Conservation (phyloP, 805 yeast species). For the Ogataea glucozyma region DNA sequence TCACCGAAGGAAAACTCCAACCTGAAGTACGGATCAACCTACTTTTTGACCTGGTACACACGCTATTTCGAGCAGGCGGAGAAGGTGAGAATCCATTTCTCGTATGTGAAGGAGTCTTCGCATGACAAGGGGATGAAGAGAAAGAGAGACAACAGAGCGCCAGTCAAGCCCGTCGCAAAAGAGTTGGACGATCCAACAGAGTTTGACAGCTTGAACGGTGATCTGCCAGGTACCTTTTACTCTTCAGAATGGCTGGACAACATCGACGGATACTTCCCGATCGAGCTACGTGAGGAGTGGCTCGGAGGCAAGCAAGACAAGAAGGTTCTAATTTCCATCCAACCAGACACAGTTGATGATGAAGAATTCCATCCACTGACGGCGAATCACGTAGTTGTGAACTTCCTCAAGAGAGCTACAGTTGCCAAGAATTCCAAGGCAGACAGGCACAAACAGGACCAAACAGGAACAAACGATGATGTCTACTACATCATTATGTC, state of each 20-base stretch:
- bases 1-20: conserved; percentile 66
- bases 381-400: conserved; percentile 44
- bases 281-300: conserved; percentile 67
- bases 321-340: conserved; percentile 66
- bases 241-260: conserved; percentile 70
- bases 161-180: conserved; percentile 19
- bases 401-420: conserved; percentile 51
- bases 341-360: conserved; percentile 65
- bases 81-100: conserved; percentile 66
- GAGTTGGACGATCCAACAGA: conserved; percentile 21
- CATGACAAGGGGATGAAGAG: conserved; percentile 57
- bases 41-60: conserved; percentile 82
- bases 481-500: conserved; percentile 61
- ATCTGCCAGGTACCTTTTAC: conserved; percentile 48
- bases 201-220: conserved; percentile 26
- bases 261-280: conserved; percentile 61
- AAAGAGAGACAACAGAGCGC: conserved; percentile 34
- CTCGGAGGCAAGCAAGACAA: conserved; percentile 52
- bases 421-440: conserved; percentile 48
- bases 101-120: conserved; percentile 58
- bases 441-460: conserved; percentile 35
- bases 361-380: conserved; percentile 61
- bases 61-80: conserved; percentile 60
- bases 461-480: conserved; percentile 44
- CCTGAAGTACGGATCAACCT: conserved; percentile 60